A percentile compares a stretch with the other conserved stretches of the same genome.
phyloP scores from a whole-genome alignment of 2,329 filamentous ascomycete genomes.

The Talaromyces albobiverticillius region DNA sequence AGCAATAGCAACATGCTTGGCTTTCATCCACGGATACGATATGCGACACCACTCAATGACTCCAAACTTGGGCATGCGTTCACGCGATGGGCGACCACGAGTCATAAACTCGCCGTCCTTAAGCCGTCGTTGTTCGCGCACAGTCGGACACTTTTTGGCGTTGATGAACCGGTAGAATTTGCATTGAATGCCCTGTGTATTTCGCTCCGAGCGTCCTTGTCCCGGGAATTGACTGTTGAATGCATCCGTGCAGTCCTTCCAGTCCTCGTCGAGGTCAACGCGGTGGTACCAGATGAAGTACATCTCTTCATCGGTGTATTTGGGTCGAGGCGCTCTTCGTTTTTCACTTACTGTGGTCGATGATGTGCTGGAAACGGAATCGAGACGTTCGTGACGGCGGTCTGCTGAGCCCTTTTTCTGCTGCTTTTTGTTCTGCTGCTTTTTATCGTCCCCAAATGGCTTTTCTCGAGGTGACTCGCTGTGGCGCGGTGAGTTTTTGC shows the following conservation, averaged over 20 bases:
- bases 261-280: slow-evolving; percentile 45
- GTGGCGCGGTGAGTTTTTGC: slow-evolving; percentile 3
- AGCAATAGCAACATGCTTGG: slow-evolving; percentile 22
- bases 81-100: slow-evolving; percentile 26
- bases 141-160: slow-evolving; percentile 43
- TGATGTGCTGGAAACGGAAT: slow-evolving; percentile 41
- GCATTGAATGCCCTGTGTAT: slow-evolving; percentile 48
- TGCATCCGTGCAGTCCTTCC: slow-evolving; percentile 44
- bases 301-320: slow-evolving; percentile 47
- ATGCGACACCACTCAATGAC: slow-evolving; percentile 38
- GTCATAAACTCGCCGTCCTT: slow-evolving; percentile 38
- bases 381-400: slow-evolving; percentile 39
- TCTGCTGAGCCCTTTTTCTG: slow-evolving; percentile 27
- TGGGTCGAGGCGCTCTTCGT: slow-evolving; percentile 42
- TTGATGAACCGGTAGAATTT: slow-evolving; percentile 50
- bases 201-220: slow-evolving; percentile 30
- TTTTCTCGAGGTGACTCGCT: background rate
- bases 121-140: slow-evolving; percentile 41
- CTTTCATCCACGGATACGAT: slow-evolving; percentile 45
- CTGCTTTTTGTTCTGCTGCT: background rate
- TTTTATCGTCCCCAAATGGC: background rate
- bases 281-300: slow-evolving; percentile 52
- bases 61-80: slow-evolving; percentile 35
- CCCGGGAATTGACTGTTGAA: slow-evolving; percentile 44
- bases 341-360: slow-evolving; percentile 31